These are phyloP conservation scores for Uronychia binucleata DNA, from an alignment of 73 alveolate species.

Conservation along the genomic window DNA sequence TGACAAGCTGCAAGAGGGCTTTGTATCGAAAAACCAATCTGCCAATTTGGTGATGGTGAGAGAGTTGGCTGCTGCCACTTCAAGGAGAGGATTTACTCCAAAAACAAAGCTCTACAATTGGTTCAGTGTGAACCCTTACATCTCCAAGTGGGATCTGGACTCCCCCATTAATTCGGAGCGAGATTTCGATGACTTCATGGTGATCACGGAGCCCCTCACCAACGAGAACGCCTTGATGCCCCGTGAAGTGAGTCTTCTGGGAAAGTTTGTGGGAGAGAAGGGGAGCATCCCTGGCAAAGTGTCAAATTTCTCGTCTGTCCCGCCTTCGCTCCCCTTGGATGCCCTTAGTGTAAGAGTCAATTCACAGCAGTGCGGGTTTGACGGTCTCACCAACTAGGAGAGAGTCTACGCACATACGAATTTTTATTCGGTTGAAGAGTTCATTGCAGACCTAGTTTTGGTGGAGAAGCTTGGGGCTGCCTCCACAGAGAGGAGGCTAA, in stretches of 20 bases:
- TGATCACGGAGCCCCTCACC: constrained; percentile 25
- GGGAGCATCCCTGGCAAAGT: neutral
- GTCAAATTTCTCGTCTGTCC: neutral
- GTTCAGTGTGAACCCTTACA: constrained; percentile 35
- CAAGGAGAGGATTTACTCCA: neutral
- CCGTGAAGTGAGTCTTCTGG: constrained; percentile 38
- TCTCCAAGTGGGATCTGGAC: constrained; percentile 25
- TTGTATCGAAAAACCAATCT: neutral
- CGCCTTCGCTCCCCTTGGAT: constrained; percentile 19
- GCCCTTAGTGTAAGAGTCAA: constrained; percentile 6
- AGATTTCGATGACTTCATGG: constrained; percentile 21
- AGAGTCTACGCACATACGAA: constrained; percentile 42
- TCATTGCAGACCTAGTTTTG: neutral
- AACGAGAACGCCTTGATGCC: constrained; percentile 57
- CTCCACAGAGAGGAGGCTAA: neutral
- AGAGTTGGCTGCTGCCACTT: neutral
- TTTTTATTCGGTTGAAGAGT: constrained; percentile 11
- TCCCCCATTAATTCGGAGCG: neutral
- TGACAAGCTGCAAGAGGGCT: constrained; percentile 33
- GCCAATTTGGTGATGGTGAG: neutral
- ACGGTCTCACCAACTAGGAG: constrained; percentile 30
- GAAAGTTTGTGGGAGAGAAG: constrained; percentile 22
- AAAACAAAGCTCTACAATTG: constrained; percentile 6
- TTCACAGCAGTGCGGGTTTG: constrained; percentile 13
- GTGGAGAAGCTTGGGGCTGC: constrained; percentile 34